Evolutionary conservation across 768 basidiomycete species (phyloP), one percentile per base, ranked within the genome.

Genomic region (Asterophora lycoperdoides): DNA sequence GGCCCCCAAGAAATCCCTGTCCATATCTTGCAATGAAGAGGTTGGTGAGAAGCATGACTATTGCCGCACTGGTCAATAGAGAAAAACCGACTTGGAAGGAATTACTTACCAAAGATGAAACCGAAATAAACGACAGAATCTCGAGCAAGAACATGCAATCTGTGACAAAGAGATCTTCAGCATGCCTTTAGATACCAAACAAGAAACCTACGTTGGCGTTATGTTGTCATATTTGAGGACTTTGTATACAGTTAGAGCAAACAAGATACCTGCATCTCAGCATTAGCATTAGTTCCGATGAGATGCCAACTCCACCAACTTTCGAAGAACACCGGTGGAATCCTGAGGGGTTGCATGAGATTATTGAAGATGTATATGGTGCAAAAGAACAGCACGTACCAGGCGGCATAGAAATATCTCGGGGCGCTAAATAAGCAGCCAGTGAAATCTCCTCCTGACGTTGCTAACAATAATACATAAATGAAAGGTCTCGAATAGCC

Each of bases 121-220:
- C 37, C 11, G 35, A 63, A 63, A 36, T 61, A 63, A 13, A 57
- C 36, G 13, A 61, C 41, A 1, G 62, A 63, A 41, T 63, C 62
- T 28, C 60, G 53, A 14, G 60, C 58, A 8, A 61, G 52, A 30
- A 61, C 42, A 14, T 26, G 32, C 1, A 55, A 41, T 5, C 53
- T 55, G 32, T 18, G 17, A 20, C 20, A 18, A 15, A 23, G 32
- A 23, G 1, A 6, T 17, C 15, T 15, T 33, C 3, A 18, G n/a
- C 3, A 35, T n/a, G 17, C n/a, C 9, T 29, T 23, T 6, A 6
- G 13, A 29, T 34, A 4, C 26, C 26, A 11, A 36, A 4, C 13
- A 20, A 34, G 40, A 6, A 10, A 55, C 52, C 8, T 42, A 60
- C 55, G 56, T 58, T 13, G 52, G 38, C 5, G 49, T 52, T 2